These are phyloP conservation scores for Colletotrichum sp. DNA, from an alignment of 2,329 filamentous ascomycete genomes.

Conservation along the genomic window DNA sequence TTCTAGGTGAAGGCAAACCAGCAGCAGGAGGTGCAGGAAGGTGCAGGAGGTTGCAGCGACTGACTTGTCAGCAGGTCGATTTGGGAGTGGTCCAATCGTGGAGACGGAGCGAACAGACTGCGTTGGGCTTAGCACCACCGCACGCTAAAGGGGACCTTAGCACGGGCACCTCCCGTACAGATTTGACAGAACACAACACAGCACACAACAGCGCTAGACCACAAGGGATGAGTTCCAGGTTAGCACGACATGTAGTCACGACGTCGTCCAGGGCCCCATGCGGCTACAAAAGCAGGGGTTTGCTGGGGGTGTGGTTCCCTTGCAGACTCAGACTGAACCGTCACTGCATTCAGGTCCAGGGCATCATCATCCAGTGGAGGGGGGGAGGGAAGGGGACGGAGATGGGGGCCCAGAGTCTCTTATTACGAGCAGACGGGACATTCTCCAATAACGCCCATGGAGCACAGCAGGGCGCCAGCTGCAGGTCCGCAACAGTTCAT, in stretches of 20 bases:
- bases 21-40: background rate
- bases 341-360: background rate
- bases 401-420: background rate
- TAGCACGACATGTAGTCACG: conserved; percentile 8
- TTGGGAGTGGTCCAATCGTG: conserved; percentile 7
- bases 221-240: background rate
- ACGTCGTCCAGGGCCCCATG: conserved; percentile 13
- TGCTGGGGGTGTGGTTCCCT: background rate
- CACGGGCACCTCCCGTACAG: background rate
- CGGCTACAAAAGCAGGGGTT: conserved; percentile 6
- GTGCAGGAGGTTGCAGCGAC: background rate
- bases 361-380: background rate
- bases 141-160: background rate
- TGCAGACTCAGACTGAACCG: background rate
- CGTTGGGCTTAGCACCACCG: conserved; percentile 4
- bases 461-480: background rate
- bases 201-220: background rate
- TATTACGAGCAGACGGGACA: background rate
- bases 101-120: conserved; percentile 4
- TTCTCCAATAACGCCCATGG: background rate
- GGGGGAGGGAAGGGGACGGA: background rate
- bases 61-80: background rate
- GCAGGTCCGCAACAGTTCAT: background rate
- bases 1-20: background rate
- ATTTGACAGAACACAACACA: background rate